Base-by-base conservation (phyloP, 345 rosid species). In the Salix koriyanagi region DNA sequence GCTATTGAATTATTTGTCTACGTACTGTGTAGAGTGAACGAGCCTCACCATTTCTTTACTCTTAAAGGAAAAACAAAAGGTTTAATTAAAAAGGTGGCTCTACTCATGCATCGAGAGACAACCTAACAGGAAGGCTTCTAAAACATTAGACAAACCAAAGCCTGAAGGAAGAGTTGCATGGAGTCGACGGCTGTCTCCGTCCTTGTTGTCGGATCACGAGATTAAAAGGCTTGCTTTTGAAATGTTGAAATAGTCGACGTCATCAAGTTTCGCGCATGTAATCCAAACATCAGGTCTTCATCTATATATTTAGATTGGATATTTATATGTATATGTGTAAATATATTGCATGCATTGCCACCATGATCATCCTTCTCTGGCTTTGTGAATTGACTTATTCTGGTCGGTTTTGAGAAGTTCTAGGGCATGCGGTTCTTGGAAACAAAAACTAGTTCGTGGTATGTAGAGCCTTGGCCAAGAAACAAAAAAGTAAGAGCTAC, bases 141-240 rank as follows among this genome's bases (percentile, higher is more conserved):
- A n/a, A 10, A 11, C 7, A 36, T 26, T 26, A 46, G 32, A 25
- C 34, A 23, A 21, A n/a, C 28, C 28, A n/a, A 46, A 25, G 72
- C 9, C 28, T 58, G 28, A n/a, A 8, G 52, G 18, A 52, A 36
- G 52, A 23, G 71, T 32, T 65, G 18, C 10, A 32, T 13, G 60
- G 60, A 28, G 46, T 13, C 46, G 70, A 62, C 80, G 80, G 80
- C 80, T 77, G 50, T 26, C 41, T 34, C 32, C 46, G 80, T 77
- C 80, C 75, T 77, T 64, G 21, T 50, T 71, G 80, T 77, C 80
- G 80, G 71, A 16, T 34, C 46, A 32, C 25, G 52, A 18, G 65
- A 10, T 61, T 62, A 13, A 44, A 19, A 26, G 56, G 26, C 30
- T 15, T 69, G 67, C 21, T 58, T n/a, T n/a, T n/a, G n/a, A n/a